Evolutionary conservation across 129 eudicot genomes (phyloP).

Genomic region (Chrysanthemum seticuspe): DNA sequence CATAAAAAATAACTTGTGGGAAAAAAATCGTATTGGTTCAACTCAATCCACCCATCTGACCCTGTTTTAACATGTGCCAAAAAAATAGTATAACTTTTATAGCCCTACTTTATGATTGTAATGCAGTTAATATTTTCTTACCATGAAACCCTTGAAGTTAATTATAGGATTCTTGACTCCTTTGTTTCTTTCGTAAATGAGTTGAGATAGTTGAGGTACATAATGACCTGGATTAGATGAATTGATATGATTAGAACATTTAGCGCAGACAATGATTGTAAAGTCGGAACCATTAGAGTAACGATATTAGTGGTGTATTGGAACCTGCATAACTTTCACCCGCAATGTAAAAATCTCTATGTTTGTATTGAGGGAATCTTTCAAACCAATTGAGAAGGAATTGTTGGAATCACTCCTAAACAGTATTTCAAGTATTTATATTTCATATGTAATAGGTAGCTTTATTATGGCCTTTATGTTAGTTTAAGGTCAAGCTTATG

Average conservation of each 20-base stretch:
- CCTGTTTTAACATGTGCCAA: too few species aligned
- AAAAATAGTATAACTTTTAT: too few species aligned
- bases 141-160: conserved; percentile 98
- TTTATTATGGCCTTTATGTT: too few species aligned
- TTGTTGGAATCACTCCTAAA: too few species aligned
- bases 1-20: too few species aligned
- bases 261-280: background rate
- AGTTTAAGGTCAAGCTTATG: too few species aligned
- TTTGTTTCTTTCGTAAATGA: conserved; percentile 69
- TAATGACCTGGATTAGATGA: conserved; percentile 70
- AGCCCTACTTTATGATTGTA: too few species aligned
- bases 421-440: too few species aligned
- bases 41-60: too few species aligned
- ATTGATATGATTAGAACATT: conserved; percentile 17
- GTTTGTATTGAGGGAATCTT: conserved; percentile 94
- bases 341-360: conserved; percentile 86
- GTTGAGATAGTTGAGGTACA: conserved; percentile 89
- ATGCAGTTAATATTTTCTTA: conserved; percentile 24
- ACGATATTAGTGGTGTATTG: conserved; percentile 3
- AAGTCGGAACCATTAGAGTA: background rate
- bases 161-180: conserved; percentile 74
- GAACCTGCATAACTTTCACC: conserved; percentile 99
- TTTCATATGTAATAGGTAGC: too few species aligned
- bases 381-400: conserved; percentile 85
- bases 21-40: too few species aligned